Evolutionary conservation across 2,329 filamentous ascomycete genomes (phyloP).

Genomic region (Epichloe coenophiala): DNA sequence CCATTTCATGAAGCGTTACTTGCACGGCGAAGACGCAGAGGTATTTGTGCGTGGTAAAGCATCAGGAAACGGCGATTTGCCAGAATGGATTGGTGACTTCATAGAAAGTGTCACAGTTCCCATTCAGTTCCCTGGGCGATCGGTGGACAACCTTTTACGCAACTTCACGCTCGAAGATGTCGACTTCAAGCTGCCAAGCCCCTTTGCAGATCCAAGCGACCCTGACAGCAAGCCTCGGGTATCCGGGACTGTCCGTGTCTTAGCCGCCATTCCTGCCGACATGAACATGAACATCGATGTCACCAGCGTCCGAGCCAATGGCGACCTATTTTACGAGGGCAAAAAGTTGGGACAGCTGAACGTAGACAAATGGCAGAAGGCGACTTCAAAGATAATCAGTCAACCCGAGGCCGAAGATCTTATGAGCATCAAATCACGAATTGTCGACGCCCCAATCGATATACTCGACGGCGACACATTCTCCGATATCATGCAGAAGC

Average conservation of each 20-base stretch:
- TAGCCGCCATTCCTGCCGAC: slow-evolving; percentile 67
- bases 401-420: slow-evolving; percentile 41
- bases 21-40: slow-evolving; percentile 64
- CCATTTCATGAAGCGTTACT: slow-evolving; percentile 63
- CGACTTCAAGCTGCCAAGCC: slow-evolving; percentile 73
- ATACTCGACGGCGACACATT: slow-evolving; percentile 73
- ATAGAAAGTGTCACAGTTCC: slow-evolving; percentile 72
- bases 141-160: slow-evolving; percentile 69
- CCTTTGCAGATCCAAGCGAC: slow-evolving; percentile 60
- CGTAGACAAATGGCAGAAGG: slow-evolving; percentile 67
- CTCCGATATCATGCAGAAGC: slow-evolving; percentile 62
- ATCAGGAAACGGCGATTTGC: slow-evolving; percentile 51
- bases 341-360: slow-evolving; percentile 72
- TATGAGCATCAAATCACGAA: slow-evolving; percentile 61
- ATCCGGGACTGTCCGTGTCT: slow-evolving; percentile 68
- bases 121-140: slow-evolving; percentile 68
- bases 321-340: slow-evolving; percentile 67
- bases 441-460: slow-evolving; percentile 67
- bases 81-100: slow-evolving; percentile 70
- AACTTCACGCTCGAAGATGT: slow-evolving; percentile 81
- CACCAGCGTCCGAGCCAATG: slow-evolving; percentile 58
- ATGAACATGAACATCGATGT: slow-evolving; percentile 80
- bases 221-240: slow-evolving; percentile 65
- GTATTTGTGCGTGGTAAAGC: slow-evolving; percentile 74
- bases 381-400: slow-evolving; percentile 62